Conservation (phyloP, 768 basidiomycete genomes). For the Pisolithus tinctorius region DNA sequence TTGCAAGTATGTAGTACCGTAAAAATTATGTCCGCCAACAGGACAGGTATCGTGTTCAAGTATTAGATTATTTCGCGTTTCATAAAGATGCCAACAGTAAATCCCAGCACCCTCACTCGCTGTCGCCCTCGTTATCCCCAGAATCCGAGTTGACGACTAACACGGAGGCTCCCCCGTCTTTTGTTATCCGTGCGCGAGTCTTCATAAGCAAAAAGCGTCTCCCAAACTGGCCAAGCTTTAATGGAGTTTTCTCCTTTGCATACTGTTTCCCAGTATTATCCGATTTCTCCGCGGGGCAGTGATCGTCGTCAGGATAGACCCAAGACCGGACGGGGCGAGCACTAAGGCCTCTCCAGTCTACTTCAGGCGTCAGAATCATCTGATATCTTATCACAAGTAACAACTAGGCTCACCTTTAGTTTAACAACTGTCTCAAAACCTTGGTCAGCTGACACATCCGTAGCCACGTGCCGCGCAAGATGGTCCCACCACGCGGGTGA, state of each 20-base stretch:
- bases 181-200: constrained; percentile 53
- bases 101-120: neutral
- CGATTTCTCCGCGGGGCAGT: neutral
- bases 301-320: constrained; percentile 27
- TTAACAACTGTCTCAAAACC: constrained; percentile 62
- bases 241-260: neutral
- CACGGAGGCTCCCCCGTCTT: constrained; percentile 59
- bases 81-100: too few relatives aligned
- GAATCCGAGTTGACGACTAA: constrained; percentile 24
- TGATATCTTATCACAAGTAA: neutral
- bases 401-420: constrained; percentile 42
- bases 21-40: too few relatives aligned
- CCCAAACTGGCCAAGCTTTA: constrained; percentile 42
- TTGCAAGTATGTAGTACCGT: too few relatives aligned
- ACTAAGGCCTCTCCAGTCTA: constrained; percentile 71
- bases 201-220: constrained; percentile 54
- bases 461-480: constrained; percentile 58
- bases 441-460: constrained; percentile 49
- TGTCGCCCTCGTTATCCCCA: neutral
- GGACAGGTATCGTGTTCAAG: too few relatives aligned
- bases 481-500: constrained; percentile 75
- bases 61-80: too few relatives aligned
- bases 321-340: constrained; percentile 58
- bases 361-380: neutral
- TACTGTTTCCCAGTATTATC: neutral